A percentile compares a stretch with the other conserved stretches of the same genome.
Evolutionary conservation across 73 alveolate genomes (phyloP).

Genomic region (Paramecium caudatum): DNA sequence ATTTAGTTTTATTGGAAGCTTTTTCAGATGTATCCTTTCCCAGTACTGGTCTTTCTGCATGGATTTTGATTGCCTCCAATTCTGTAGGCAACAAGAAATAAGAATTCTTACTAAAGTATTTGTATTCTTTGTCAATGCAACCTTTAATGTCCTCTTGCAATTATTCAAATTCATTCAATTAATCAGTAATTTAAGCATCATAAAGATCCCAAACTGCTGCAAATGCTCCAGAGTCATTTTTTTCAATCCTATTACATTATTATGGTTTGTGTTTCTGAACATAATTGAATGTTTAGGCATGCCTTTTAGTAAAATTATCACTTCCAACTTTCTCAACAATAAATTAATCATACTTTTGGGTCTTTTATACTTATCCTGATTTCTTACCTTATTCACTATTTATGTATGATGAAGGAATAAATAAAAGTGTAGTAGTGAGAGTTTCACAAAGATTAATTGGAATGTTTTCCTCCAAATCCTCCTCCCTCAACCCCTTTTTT

Average conservation of each 20-base stretch:
- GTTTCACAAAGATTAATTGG: constrained; percentile 88
- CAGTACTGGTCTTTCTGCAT: constrained; percentile 66
- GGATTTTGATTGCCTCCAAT: constrained; percentile 69
- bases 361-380: constrained; percentile 72
- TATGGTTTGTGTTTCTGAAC: constrained; percentile 60
- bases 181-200: constrained; percentile 76
- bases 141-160: constrained; percentile 69
- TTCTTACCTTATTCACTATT: constrained; percentile 71
- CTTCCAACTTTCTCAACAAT: constrained; percentile 79
- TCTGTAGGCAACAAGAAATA: constrained; percentile 68
- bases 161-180: constrained; percentile 73
- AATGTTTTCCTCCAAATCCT: constrained; percentile 79
- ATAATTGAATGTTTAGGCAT: constrained; percentile 79
- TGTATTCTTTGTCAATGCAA: constrained; percentile 65
- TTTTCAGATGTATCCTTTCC: constrained; percentile 57
- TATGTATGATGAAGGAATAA: constrained; percentile 75
- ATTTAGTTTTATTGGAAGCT: constrained; percentile 52
- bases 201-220: constrained; percentile 81
- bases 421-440: constrained; percentile 81
- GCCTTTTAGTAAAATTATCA: constrained; percentile 77
- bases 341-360: constrained; percentile 81
- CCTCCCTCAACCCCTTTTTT: constrained; percentile 76
- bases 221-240: constrained; percentile 75
- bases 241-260: constrained; percentile 70
- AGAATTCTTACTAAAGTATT: constrained; percentile 67